These are phyloP conservation scores for Ceratocystis ficicola DNA, from an alignment of 2,329 filamentous ascomycete genomes.

Conservation along the genomic window DNA sequence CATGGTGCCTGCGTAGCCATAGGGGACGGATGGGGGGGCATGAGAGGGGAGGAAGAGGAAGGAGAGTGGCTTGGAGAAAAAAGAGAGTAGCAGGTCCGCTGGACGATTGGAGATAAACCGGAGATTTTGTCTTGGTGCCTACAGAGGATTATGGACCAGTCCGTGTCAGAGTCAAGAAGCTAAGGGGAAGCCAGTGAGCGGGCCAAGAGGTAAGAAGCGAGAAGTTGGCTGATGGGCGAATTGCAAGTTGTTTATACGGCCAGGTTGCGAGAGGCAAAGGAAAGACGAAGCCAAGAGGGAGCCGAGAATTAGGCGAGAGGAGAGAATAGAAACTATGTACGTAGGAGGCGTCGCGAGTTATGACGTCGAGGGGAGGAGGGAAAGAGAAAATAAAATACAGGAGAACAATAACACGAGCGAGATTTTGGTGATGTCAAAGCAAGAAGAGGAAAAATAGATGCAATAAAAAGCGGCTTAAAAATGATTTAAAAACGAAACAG, in stretches of 20 bases:
- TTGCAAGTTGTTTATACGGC: background rate
- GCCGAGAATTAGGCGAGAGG: background rate
- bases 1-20: slow-evolving; percentile 60
- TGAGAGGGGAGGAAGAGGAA: background rate
- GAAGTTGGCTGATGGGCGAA: background rate
- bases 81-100: too few relatives aligned
- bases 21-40: slow-evolving; percentile 26
- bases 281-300: background rate
- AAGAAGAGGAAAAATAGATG: background rate
- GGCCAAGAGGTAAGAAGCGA: background rate
- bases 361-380: background rate
- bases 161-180: background rate
- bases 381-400: background rate
- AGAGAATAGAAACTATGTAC: slow-evolving; percentile 1
- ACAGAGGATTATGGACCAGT: background rate
- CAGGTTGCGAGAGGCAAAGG: too few relatives aligned
- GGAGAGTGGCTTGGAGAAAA: background rate
- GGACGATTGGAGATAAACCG: too few relatives aligned
- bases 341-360: background rate
- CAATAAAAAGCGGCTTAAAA: background rate
- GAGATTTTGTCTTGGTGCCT: background rate
- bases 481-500: background rate
- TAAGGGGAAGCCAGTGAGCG: background rate
- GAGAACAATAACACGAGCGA: background rate
- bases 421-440: background rate